A percentile compares a stretch with the other conserved stretches of the same genome.
Evolutionary conservation across 2,329 filamentous ascomycete species (phyloP).

Genomic region (Penicillium fuscoglaucum): DNA sequence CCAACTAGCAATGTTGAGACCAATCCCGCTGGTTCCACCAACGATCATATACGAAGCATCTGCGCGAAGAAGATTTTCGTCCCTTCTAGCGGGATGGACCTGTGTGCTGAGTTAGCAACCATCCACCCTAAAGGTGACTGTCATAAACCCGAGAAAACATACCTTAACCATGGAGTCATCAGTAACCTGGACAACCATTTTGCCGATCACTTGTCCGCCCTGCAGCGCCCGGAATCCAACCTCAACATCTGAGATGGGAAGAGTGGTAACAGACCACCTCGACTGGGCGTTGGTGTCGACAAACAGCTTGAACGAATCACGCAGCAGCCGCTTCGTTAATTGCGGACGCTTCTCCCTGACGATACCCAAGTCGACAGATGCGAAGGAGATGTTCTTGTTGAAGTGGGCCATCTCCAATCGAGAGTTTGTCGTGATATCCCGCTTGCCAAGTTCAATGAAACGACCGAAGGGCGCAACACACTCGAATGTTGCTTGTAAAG

Average conservation of each 20-base stretch:
- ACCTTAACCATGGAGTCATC: conserved; percentile 27
- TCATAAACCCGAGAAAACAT: not conserved
- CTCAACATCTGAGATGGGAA: conserved; percentile 27
- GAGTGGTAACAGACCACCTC: conserved; percentile 21
- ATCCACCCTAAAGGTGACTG: rapidly evolving
- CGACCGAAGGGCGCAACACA: conserved; percentile 34
- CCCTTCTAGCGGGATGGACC: conserved; percentile 24
- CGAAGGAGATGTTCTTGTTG: conserved; percentile 45
- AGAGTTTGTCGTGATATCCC: conserved; percentile 37
- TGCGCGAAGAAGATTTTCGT: conserved; percentile 19
- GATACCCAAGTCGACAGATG: conserved; percentile 43
- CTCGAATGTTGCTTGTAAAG: conserved; percentile 29
- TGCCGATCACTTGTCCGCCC: conserved; percentile 27
- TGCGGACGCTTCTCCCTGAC: conserved; percentile 27
- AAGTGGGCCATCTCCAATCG: conserved; percentile 52
- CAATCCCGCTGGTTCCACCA: conserved; percentile 61
- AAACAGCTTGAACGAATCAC: conserved; percentile 26
- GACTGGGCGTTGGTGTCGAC: conserved; percentile 12
- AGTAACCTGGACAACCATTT: conserved; percentile 25
- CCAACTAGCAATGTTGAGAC: conserved; percentile 54
- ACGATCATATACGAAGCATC: conserved; percentile 55
- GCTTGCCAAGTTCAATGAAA: conserved; percentile 39
- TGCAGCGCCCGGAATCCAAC: conserved; percentile 28
- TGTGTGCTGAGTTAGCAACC: conserved; percentile 3
- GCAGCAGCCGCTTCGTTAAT: conserved; percentile 23